Evolutionary conservation across 768 basidiomycete genomes (phyloP).

Genomic region (Mycena leptocephala): DNA sequence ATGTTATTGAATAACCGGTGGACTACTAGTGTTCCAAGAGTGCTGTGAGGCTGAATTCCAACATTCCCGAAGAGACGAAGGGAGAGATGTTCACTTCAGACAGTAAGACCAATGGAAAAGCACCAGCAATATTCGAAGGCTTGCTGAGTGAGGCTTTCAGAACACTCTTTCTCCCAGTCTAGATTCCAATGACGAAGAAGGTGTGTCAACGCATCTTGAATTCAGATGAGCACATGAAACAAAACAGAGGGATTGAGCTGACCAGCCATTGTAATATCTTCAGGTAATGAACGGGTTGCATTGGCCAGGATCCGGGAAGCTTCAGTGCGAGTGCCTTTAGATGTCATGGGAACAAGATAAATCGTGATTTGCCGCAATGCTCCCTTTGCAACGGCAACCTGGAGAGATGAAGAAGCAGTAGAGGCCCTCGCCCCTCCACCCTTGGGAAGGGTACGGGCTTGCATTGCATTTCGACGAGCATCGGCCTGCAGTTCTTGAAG

Average conservation of each 20-base stretch:
- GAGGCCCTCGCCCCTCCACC: neutral
- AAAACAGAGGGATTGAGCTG: neutral
- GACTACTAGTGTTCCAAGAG: no score
- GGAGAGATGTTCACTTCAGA: no score
- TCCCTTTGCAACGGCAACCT: conserved; percentile 2
- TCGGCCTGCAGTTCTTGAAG: neutral
- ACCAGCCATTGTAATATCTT: neutral
- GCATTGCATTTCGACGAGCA: conserved; percentile 3
- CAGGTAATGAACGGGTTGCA: conserved; percentile 10
- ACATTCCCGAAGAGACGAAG: no score
- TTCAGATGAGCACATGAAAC: no score
- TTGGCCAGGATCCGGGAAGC: conserved; percentile 4
- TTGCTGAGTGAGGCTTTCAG: no score
- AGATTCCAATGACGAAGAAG: conserved; percentile 17
- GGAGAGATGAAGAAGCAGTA: neutral
- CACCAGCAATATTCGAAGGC: no score
- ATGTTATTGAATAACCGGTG: no score
- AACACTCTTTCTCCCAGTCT: no score
- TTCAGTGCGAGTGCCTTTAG: neutral
- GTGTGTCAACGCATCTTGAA: neutral
- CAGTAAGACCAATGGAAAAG: no score
- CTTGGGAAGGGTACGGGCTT: conserved; percentile 7
- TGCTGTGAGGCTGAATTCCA: no score
- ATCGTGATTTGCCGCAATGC: neutral
- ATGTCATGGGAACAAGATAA: conserved; percentile 9